phyloP scores from a whole-genome alignment of 805 yeast genomes.

The Phaffomyces opuntiae region DNA sequence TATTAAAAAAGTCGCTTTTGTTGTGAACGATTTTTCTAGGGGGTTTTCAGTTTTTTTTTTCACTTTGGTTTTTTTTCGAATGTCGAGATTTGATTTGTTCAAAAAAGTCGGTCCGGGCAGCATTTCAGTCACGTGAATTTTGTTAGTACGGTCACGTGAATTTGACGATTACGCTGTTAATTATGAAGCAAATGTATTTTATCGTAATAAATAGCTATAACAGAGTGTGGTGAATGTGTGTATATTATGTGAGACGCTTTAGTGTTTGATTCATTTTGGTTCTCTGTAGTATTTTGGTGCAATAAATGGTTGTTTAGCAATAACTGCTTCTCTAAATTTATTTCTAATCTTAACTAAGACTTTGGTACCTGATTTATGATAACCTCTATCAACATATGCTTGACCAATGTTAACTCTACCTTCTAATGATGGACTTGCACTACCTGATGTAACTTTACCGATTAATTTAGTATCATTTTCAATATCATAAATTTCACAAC shows the following conservation, averaged over 20 bases:
- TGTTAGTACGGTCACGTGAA: neutral
- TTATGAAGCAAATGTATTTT: neutral
- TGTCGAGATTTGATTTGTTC: slow-evolving; percentile 20
- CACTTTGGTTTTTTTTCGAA: slow-evolving; percentile 10
- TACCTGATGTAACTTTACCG: slow-evolving; percentile 49
- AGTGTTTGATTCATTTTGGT: slow-evolving; percentile 2
- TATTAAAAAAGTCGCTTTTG: slow-evolving; percentile 4
- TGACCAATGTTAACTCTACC: slow-evolving; percentile 81
- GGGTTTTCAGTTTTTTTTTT: slow-evolving; percentile 14
- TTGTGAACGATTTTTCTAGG: slow-evolving; percentile 2
- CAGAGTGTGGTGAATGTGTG: neutral
- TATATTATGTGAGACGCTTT: neutral
- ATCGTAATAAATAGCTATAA: too few species aligned
- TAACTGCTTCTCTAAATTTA: slow-evolving; percentile 65
- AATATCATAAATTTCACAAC: slow-evolving; percentile 50
- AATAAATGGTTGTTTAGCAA: slow-evolving; percentile 84
- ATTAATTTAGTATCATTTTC: slow-evolving; percentile 50
- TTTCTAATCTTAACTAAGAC: slow-evolving; percentile 77
- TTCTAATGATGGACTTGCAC: slow-evolving; percentile 59
- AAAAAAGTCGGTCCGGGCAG: slow-evolving; percentile 4
- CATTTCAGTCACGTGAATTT: neutral
- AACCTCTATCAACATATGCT: slow-evolving; percentile 71
- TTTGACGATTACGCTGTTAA: neutral
- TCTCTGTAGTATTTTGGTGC: slow-evolving; percentile 60
- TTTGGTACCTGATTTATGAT: slow-evolving; percentile 66